phyloP scores from a whole-genome alignment of 2,329 filamentous ascomycete genomes.

The Zymoseptoria passerinii region DNA sequence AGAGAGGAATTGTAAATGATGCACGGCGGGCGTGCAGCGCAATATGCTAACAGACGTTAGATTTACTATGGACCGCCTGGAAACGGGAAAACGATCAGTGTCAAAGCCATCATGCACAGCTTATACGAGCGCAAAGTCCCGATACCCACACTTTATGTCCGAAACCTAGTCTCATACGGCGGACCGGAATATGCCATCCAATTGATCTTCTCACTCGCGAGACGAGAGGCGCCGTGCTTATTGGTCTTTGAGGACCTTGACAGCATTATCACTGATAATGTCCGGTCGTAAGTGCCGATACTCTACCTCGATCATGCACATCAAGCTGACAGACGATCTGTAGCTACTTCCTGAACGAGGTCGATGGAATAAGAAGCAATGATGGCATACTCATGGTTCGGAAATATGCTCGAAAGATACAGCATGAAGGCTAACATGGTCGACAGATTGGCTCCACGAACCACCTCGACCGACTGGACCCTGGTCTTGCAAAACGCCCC shows the following conservation, averaged over 20 bases:
- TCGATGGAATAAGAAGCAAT: slow-evolving; percentile 61
- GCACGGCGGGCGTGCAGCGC: slow-evolving; percentile 52
- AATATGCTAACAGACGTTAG: slow-evolving; percentile 30
- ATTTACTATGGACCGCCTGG: slow-evolving; percentile 53
- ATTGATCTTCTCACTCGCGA: slow-evolving; percentile 50
- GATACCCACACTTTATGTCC: slow-evolving; percentile 56
- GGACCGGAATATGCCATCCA: slow-evolving; percentile 52
- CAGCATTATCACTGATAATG: slow-evolving; percentile 51
- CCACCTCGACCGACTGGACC: slow-evolving; percentile 56
- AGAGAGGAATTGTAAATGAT: slow-evolving; percentile 61
- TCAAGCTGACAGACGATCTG: background rate
- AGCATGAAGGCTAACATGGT: slow-evolving; percentile 47
- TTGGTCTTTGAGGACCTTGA: slow-evolving; percentile 67
- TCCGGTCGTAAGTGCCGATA: slow-evolving; percentile 39
- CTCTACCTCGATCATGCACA: background rate
- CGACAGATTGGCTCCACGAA: slow-evolving; percentile 28
- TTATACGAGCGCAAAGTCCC: slow-evolving; percentile 47
- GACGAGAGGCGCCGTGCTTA: slow-evolving; percentile 57
- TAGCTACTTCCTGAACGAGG: slow-evolving; percentile 61
- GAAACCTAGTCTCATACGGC: slow-evolving; percentile 38
- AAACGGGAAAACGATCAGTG: slow-evolving; percentile 63
- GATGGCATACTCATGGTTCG: slow-evolving; percentile 58
- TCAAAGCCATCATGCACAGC: slow-evolving; percentile 62
- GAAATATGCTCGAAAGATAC: slow-evolving; percentile 30
- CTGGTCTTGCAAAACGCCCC: slow-evolving; percentile 54